Evolutionary conservation across 768 basidiomycete species (phyloP).

Genomic region (Lactarius sp.): DNA sequence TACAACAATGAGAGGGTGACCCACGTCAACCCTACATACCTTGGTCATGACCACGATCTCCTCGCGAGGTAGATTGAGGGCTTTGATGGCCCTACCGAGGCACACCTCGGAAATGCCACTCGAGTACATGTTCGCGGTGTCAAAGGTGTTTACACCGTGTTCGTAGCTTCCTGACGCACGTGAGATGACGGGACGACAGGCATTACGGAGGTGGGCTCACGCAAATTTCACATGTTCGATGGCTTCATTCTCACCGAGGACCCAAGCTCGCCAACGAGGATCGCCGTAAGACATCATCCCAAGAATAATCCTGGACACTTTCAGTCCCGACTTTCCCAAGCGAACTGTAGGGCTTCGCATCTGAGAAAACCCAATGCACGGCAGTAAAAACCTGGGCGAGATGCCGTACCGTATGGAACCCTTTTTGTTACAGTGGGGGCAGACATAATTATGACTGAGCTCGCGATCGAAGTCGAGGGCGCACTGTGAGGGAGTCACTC

Average conservation of each 20-base stretch:
- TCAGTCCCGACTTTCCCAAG: constrained; percentile 49
- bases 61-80: constrained; percentile 37
- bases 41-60: constrained; percentile 44
- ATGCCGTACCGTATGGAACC: constrained; percentile 9
- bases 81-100: constrained; percentile 40
- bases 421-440: constrained; percentile 5
- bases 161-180: constrained; percentile 38
- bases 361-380: neutral
- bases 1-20: neutral
- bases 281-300: constrained; percentile 59
- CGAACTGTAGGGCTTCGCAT: constrained; percentile 22
- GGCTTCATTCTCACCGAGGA: constrained; percentile 31
- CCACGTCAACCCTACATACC: constrained; percentile 19
- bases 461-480: neutral
- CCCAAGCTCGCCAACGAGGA: constrained; percentile 32
- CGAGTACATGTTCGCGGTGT: constrained; percentile 44
- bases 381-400: neutral
- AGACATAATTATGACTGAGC: constrained; percentile 3
- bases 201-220: constrained; percentile 22
- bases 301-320: constrained; percentile 61
- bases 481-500: neutral
- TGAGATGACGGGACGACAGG: constrained; percentile 21
- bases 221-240: constrained; percentile 27
- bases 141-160: constrained; percentile 60
- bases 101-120: constrained; percentile 34